Base-by-base conservation (phyloP, 2,329 filamentous ascomycete species). In the Pseudocercospora musae region DNA sequence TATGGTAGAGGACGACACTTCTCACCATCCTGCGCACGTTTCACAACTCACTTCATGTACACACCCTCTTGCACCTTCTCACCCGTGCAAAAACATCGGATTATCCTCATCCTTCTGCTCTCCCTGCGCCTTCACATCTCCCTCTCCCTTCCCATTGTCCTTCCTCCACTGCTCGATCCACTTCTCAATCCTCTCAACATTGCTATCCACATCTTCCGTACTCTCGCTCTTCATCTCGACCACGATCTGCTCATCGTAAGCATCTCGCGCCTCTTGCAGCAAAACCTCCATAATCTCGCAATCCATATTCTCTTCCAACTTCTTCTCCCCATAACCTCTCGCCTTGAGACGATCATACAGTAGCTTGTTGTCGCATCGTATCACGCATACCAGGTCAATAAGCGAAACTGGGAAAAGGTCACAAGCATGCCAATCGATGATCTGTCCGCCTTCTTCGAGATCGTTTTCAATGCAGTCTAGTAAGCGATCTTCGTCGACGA, bases 371-470 rank as follows among this genome's bases (percentile, higher is more conserved):
- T 95, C 87, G 60, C 90, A 91, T 50, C 95, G 84, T 66, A 99
- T 78, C 59, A 99, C 95, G 4, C 98, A 90, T 0, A 99, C 93
- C 2, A 99, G 84, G 75, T 99, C 95, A 73, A 99, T 89, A 91
- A 93, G 96, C 73, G 89, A 89, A 74, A 90, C 88, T 1, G 95
- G 95, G 73, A 98, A 98, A 21, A 98, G 79, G 72, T 98, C 95
- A 79, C 94, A 98, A 1, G 93, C 94, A 78, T 99, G 95, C 94
- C 95, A 99, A 79, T 99, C 95, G 73, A 99, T 90, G 70, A 99
- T 87, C 76, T 87, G 91, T 20, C 95, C 95, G 61, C 94, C 94
- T 20, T 84, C 79, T 66, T 88, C 84, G 42, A 91, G 84, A 64
- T 95, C 89, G 60, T 90, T 85, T 78, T 98, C 95, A 61, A 99